Conservation (phyloP, 192 early-diverging fungal genomes). For the Umbelopsis ramanniana region DNA sequence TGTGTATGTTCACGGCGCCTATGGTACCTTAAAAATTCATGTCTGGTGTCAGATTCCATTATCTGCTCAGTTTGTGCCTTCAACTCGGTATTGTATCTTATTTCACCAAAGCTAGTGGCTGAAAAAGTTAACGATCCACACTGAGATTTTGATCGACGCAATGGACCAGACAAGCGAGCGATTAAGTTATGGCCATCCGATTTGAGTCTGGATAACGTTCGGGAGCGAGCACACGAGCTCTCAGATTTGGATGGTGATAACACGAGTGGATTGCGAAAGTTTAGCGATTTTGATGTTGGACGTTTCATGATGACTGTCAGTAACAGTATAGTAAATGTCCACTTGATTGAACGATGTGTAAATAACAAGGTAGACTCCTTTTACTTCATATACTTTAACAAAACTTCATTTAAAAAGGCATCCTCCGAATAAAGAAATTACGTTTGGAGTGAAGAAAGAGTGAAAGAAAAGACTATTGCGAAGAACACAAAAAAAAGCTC, state of each 20-base stretch:
- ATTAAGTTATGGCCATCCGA: conserved; percentile 4
- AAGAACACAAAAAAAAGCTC: neutral
- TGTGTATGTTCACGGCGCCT: conserved; percentile 4
- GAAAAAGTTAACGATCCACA: neutral
- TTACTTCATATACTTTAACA: neutral
- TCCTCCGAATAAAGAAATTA: neutral
- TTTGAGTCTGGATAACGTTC: neutral
- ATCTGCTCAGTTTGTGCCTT: neutral
- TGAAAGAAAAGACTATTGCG: neutral
- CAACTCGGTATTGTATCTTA: neutral
- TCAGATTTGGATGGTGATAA: neutral
- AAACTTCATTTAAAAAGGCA: neutral
- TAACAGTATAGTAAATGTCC: neutral
- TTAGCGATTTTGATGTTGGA: neutral
- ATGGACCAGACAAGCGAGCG: neutral
- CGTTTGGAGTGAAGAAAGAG: neutral
- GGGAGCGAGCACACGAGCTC: neutral
- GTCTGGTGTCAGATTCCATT: neutral
- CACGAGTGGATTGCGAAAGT: neutral
- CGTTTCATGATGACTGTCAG: neutral
- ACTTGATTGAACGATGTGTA: neutral
- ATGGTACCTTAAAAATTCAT: neutral
- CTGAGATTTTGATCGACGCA: conserved; percentile 10
- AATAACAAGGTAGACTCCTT: neutral
- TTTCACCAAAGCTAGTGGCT: neutral